Conservation (phyloP, 2,329 filamentous ascomycete genomes). For the Aureobasidium sp. region DNA sequence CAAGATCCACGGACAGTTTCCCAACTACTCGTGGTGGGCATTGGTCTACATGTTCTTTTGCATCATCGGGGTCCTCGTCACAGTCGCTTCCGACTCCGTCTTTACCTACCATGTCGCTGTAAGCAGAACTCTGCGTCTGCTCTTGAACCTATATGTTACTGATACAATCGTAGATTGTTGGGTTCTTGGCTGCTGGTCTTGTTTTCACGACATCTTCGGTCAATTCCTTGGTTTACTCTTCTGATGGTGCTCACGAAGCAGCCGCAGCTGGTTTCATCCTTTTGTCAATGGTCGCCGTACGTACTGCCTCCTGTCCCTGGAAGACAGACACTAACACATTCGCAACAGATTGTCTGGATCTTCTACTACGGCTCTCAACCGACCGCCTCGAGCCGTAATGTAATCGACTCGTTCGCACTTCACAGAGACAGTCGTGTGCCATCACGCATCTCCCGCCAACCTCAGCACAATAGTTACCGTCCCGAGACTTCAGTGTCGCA, state of each 20-base stretch:
- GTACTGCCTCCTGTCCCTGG: slow-evolving; percentile 31
- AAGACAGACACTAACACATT: neutral
- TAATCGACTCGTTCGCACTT: slow-evolving; percentile 91
- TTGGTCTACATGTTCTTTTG: slow-evolving; percentile 78
- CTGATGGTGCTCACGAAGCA: slow-evolving; percentile 65
- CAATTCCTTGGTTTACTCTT: slow-evolving; percentile 76
- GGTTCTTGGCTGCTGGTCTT: slow-evolving; percentile 75
- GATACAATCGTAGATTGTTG: slow-evolving; percentile 57
- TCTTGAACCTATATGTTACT: neutral
- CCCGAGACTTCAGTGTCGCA: slow-evolving; percentile 74
- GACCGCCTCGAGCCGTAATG: slow-evolving; percentile 75
- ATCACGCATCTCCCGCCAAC: slow-evolving; percentile 57
- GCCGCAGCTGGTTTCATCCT: slow-evolving; percentile 89
- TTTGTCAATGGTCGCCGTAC: slow-evolving; percentile 83
- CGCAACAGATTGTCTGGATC: slow-evolving; percentile 81
- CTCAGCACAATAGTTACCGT: slow-evolving; percentile 65
- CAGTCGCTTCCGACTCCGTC: slow-evolving; percentile 75
- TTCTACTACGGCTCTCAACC: slow-evolving; percentile 97
- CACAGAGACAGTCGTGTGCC: slow-evolving; percentile 68
- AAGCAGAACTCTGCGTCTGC: slow-evolving; percentile 28
- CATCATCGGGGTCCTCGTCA: slow-evolving; percentile 71
- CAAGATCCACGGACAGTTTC: slow-evolving; percentile 54
- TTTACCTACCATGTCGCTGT: slow-evolving; percentile 86
- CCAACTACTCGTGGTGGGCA: slow-evolving; percentile 89
- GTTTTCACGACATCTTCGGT: slow-evolving; percentile 81